Evolutionary conservation across 2,329 filamentous ascomycete species (phyloP), one percentile per base, ranked within the genome.

Genomic region (Xylaria sp.): DNA sequence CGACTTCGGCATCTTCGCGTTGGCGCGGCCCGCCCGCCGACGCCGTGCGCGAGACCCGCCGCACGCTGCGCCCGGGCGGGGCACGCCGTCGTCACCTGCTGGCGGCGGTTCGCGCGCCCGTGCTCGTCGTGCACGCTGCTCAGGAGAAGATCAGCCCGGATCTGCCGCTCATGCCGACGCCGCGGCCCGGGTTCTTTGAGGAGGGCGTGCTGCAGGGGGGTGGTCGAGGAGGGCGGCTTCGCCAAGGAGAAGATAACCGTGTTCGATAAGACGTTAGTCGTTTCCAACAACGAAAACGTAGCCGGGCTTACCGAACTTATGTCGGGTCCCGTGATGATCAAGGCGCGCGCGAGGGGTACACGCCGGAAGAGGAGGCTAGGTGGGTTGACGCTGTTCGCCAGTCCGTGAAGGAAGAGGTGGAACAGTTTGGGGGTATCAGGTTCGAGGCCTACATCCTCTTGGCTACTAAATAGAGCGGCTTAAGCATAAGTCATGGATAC

Each of bases 1-100:
- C 54, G 66, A 66, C 53, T 66, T 66, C 19, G 66, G 64, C 62
- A 65, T 67, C 39, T 65, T 65, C 20, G 62, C 62, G n/a, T 65
- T 66, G 39, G 8, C 52, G 5, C 58, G 57, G 7, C 60, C 63
- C 1, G 43, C 8, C 63, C 1, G 43, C 8, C 4, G 54, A 61
- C 18, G 65, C 62, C 4, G 21, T 66, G 39, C 58, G 57, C 13
- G 62, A 67, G 59, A 57, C 59, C 3, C 62, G 62, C 54, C 63
- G 61, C 46, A 65, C 64, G 9, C 60, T 67, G 7, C 53, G 55
- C 22, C 63, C 59, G 1, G 54, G 54, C 20, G 63, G 62, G 43
- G 53, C 65, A 21, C 62, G 62, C 40, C 62, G 63, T 42, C n/a
- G n/a, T n/a, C n/a, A n/a, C n/a, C n/a, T n/a, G n/a, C n/a, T n/a